Evolutionary conservation across 1,284 basidiomycete genomes (phyloP).

Genomic region (Apiotrichum montevideense): DNA sequence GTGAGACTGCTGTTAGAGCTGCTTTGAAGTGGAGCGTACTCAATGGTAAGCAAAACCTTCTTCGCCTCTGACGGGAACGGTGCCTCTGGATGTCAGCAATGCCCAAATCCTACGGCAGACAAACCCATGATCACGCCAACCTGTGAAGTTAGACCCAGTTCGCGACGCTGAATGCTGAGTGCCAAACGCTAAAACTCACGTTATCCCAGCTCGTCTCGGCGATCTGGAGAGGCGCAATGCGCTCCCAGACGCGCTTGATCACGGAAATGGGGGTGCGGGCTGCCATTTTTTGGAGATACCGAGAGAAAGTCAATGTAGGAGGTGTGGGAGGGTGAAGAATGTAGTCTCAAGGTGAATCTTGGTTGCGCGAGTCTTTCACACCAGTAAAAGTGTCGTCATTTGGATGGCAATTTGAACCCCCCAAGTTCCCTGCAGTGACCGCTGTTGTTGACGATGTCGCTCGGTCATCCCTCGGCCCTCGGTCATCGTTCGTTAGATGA

Average conservation of each 20-base stretch:
- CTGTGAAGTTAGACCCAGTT: conserved; percentile 46
- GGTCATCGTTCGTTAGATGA: no score
- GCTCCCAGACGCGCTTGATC: conserved; percentile 48
- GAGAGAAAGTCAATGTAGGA: no score
- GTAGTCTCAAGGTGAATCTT: no score
- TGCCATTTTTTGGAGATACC: no score
- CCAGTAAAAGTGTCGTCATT: no score
- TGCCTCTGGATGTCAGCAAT: conserved; percentile 54
- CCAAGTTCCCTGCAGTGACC: no score
- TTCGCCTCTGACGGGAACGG: conserved; percentile 58
- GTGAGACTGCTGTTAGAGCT: conserved; percentile 59
- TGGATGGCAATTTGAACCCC: no score
- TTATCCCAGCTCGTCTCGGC: conserved; percentile 83
- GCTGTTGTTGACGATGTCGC: no score
- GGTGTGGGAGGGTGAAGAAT: no score
- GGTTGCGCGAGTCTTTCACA: no score
- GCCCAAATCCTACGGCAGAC: conserved; percentile 3
- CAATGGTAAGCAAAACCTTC: conserved; percentile 72
- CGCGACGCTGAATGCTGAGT: conserved; percentile 1
- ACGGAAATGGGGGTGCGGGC: conserved; percentile 29
- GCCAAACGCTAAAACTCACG: conserved; percentile 51
- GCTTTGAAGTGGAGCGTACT: conserved; percentile 52
- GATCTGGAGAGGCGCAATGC: conserved; percentile 74
- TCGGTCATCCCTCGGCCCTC: no score
- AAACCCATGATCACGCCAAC: conserved; percentile 75